Base-by-base conservation (phyloP, 2,329 filamentous ascomycete genomes). In the Fusarium humuli region DNA sequence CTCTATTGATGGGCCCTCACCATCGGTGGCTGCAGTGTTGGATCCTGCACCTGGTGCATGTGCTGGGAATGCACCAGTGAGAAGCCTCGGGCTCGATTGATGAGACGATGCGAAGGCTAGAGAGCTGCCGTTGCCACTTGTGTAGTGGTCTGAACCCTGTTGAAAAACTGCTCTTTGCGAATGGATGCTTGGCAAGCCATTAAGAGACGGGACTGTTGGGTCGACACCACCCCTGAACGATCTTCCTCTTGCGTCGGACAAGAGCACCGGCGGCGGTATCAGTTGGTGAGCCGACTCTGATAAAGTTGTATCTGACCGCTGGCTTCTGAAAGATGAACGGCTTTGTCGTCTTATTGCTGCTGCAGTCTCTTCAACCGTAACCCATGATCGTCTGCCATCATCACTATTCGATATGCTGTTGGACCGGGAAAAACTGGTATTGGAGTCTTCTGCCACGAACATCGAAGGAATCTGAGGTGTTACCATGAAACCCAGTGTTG, bases 51-150 rank as follows among this genome's bases (percentile, higher is more conserved):
- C 45, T 12, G 52, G 64, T 4, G 62, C 32, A 40, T 48, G 70
- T 59, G 30, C 50, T 64, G 55, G 63, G 45, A 40, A 70, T 11
- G 62, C 57, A 2, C 66, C 57, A 4, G 67, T 70, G 30, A 72
- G 40, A 25, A 75, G 67, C 14, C 73, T 69, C 20, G 73, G 73
- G 18, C 73, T 75, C 14, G 73, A 75, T 54, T 73, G 68, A 27
- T 75, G 70, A 22, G 69, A 75, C 16, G 73, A 73, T 23, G 77
- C 77, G 22, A 81, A 74, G 3, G 75, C 79, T 10, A 76, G 73
- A 7, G 80, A 81, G 61, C 79, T 81, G 8, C 76, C 75, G 18
- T 77, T 79, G 5, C 73, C 75, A 12, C 73, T 76, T 1, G 79
- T 80, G 25, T 73, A 75, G 8, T 71, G 61, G 8, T 65, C 77